phyloP scores from a whole-genome alignment of 371 early-diverging fungal species.

The Saksenaea oblongispora region DNA sequence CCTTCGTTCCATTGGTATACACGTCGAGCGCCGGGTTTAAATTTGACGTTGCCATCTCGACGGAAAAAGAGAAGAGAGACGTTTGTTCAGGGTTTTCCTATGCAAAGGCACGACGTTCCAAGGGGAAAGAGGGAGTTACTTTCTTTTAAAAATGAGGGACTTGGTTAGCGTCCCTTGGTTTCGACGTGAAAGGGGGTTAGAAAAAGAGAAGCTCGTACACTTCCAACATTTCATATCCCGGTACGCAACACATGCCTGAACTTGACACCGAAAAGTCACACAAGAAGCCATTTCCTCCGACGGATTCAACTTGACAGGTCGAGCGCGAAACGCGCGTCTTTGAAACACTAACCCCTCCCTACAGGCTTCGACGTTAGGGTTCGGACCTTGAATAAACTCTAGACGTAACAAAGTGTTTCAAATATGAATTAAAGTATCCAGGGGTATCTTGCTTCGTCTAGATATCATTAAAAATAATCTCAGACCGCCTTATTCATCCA shows the following conservation, averaged over 20 bases:
- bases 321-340: not conserved
- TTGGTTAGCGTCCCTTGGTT: conserved; percentile 1
- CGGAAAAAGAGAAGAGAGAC: conserved; percentile 9
- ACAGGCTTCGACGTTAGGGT: too few relatives aligned
- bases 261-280: conserved; percentile 1
- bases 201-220: not conserved
- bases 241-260: not conserved
- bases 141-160: not conserved
- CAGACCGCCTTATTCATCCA: too few relatives aligned
- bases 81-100: conserved; percentile 3
- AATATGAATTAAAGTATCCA: too few relatives aligned
- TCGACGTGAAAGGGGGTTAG: not conserved
- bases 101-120: conserved; percentile 7
- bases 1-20: conserved; percentile 73
- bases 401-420: too few relatives aligned
- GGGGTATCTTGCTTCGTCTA: too few relatives aligned
- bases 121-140: not conserved
- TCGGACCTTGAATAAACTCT: too few relatives aligned
- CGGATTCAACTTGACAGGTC: not conserved
- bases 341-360: not conserved
- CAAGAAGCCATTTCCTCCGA: not conserved
- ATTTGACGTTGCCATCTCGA: conserved; percentile 18
- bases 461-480: too few relatives aligned
- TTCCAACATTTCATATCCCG: not conserved
- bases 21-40: conserved; percentile 39